These are phyloP conservation scores for Coemansia sp. DNA, from an alignment of 192 early-diverging fungal genomes.

Conservation along the genomic window DNA sequence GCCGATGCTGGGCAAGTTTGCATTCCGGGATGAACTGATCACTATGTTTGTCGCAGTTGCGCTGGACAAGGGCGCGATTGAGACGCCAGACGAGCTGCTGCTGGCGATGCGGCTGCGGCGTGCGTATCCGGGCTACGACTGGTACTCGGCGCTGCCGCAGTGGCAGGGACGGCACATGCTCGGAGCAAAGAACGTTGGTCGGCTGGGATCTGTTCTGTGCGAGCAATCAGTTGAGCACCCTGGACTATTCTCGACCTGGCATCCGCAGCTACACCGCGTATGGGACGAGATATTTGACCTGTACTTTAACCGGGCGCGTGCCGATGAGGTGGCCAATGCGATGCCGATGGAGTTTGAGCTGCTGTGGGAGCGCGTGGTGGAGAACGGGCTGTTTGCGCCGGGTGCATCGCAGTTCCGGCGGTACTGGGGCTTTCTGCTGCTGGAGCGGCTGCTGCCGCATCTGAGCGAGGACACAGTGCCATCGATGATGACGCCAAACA, in stretches of 20 bases:
- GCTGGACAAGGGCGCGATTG: slow-evolving; percentile 44
- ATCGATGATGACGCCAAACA: slow-evolving; percentile 64
- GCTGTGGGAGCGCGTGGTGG: slow-evolving; percentile 81
- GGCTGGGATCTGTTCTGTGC: slow-evolving; percentile 40
- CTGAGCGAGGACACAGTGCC: slow-evolving; percentile 47
- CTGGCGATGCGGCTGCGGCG: slow-evolving; percentile 42
- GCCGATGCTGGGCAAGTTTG: slow-evolving; percentile 26
- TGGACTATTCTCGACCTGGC: slow-evolving; percentile 53
- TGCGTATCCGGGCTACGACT: slow-evolving; percentile 41
- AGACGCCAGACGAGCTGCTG: slow-evolving; percentile 54
- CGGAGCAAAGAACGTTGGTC: slow-evolving; percentile 22
- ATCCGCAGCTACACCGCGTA: slow-evolving; percentile 79
- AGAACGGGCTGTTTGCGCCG: slow-evolving; percentile 74
- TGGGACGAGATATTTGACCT: slow-evolving; percentile 71
- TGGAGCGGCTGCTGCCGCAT: slow-evolving; percentile 57
- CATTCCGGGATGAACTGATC: slow-evolving; percentile 30
- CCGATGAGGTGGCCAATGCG: slow-evolving; percentile 15
- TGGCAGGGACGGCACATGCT: slow-evolving; percentile 52
- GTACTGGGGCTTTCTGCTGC: slow-evolving; percentile 85
- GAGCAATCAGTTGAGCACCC: slow-evolving; percentile 40
- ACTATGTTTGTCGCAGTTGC: slow-evolving; percentile 43
- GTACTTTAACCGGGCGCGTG: slow-evolving; percentile 54
- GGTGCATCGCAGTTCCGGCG: slow-evolving; percentile 78
- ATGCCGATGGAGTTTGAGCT: slow-evolving; percentile 62
- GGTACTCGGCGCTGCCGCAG: slow-evolving; percentile 39